A percentile compares a stretch with the other conserved stretches of the same genome.
phyloP scores from a whole-genome alignment of 129 eudicot species.

The Pittosporum tobira region DNA sequence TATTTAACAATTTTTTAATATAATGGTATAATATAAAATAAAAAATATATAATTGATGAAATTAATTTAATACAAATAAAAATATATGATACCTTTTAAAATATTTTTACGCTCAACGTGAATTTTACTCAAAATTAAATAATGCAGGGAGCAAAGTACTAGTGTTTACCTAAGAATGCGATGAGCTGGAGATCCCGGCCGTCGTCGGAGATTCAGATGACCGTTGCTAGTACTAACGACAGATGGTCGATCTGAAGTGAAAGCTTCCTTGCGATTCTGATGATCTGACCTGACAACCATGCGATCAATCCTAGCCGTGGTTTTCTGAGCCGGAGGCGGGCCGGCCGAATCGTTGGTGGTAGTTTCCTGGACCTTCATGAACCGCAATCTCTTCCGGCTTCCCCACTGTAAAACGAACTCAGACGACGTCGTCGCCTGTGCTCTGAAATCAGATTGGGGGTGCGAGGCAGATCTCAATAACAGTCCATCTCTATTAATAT shows the following conservation, averaged over 20 bases:
- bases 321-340: neutral
- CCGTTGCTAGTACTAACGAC: neutral
- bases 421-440: constrained; percentile 2
- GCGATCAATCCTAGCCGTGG: neutral
- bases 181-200: constrained; percentile 7
- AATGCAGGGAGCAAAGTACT: too few relatives aligned
- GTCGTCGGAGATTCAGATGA: constrained; percentile 1
- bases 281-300: neutral
- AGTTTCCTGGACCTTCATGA: constrained; percentile 1
- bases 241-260: neutral
- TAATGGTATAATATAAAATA: too few relatives aligned
- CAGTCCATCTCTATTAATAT: neutral
- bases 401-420: constrained; percentile 14
- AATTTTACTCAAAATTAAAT: too few relatives aligned
- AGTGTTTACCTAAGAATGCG: constrained; percentile 6
- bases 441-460: neutral
- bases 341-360: neutral
- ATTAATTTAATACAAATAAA: too few relatives aligned
- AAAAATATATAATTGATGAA: too few relatives aligned
- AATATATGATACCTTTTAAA: too few relatives aligned
- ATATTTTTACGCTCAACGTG: too few relatives aligned
- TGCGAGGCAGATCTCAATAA: constrained; percentile 1
- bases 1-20: too few relatives aligned
- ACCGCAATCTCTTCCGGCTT: constrained; percentile 4
- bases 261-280: neutral